Evolutionary conservation across 306 rosid genomes (phyloP), one percentile per base, ranked within the genome.

Genomic region (Rubus idaeus): DNA sequence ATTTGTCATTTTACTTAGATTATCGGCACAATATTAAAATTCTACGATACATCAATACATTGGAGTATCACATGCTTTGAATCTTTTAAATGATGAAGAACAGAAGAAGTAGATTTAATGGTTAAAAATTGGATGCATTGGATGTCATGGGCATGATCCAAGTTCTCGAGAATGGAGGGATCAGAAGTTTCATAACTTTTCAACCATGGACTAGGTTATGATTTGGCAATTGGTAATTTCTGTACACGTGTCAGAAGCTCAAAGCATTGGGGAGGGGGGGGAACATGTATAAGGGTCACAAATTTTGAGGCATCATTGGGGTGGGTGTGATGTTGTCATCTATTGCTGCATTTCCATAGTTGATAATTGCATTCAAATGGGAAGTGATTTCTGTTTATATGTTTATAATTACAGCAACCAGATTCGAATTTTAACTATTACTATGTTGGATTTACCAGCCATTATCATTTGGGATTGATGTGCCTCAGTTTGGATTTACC

Each of bases 291-390:
- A 30, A 17, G 52, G 20, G 67, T 62, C 68, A 47, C 30, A 63
- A 42, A 30, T 21, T 71, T 39, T 50, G 40, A 62, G 66, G 78
- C 51, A 42, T 65, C n/a, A 20, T 53, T 61, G 69, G 60, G 82
- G 71, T 52, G 46, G 72, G 53, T 14, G 30, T 42, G 40, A 51
- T 30, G 12, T 55, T 40, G 21, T 41, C 53, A 23, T 71, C 53
- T 49, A 14, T 45, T 35, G 60, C 50, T 78, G 18, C 40, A 18
- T 47, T 63, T 4, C 26, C 6, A 30, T 26, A 2, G 7, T 6
- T 26, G 39, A 46, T 58, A 26, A 35, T 70, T 47, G 9, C 45
- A n/a, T 20, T 79, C 83, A 73, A 67, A 35, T 74, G 21, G 51
- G 51, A 66, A 66, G 56, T 68, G 47, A 74, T 45, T 68, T 41